Conservation (phyloP, 2,329 filamentous ascomycete genomes). For the Fusarium sp. region DNA sequence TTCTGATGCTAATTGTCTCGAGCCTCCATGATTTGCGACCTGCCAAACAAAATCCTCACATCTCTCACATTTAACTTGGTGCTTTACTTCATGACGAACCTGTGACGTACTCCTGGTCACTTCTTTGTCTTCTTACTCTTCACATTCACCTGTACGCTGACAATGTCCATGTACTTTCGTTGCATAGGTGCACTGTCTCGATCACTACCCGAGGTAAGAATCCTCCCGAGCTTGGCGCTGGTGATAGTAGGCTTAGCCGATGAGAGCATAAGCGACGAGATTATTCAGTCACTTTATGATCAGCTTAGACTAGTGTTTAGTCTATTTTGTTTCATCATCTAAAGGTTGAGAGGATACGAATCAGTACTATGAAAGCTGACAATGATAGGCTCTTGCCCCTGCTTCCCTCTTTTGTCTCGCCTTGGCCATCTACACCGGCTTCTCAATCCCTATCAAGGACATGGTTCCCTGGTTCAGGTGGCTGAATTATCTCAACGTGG, state of each 20-base stretch:
- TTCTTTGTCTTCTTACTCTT: constrained; percentile 61
- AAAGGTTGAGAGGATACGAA: no score
- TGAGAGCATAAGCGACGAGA: no score
- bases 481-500: constrained; percentile 70
- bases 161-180: constrained; percentile 59
- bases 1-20: not conserved
- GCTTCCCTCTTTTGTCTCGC: constrained; percentile 51
- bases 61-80: constrained; percentile 56
- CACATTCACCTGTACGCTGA: constrained; percentile 52
- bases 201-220: not conserved
- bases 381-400: constrained; percentile 53
- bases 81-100: constrained; percentile 61
- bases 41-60: constrained; percentile 55
- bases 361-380: constrained; percentile 1
- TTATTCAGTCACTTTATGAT: no score
- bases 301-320: no score
- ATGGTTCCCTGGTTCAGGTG: constrained; percentile 74
- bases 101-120: constrained; percentile 56
- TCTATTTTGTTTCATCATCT: no score
- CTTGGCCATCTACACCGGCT: constrained; percentile 57
- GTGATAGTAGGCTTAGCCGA: no score
- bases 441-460: constrained; percentile 54
- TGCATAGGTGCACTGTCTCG: not conserved
- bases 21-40: constrained; percentile 51
- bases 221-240: no score